These are phyloP conservation scores for Solanum raphanifolium DNA, from an alignment of 257 asterid genomes.

Conservation along the genomic window DNA sequence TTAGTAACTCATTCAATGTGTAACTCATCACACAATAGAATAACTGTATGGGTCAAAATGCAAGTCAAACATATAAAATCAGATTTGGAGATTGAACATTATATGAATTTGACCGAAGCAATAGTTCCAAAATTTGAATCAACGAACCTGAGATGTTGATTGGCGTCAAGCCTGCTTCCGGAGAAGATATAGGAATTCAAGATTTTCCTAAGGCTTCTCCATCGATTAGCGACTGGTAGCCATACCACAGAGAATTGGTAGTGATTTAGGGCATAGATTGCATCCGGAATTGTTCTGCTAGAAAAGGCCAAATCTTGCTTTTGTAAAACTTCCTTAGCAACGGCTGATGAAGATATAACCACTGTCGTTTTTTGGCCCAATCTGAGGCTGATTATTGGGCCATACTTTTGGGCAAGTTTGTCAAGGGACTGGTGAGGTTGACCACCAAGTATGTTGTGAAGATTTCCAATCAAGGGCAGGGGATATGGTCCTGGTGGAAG, in stretches of 20 bases:
- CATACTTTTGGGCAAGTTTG: conserved; percentile 13
- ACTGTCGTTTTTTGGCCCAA: background rate
- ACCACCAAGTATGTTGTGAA: conserved; percentile 8
- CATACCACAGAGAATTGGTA: conserved; percentile 3
- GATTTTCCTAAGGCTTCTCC: conserved; percentile 13
- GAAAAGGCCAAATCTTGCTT: conserved; percentile 17
- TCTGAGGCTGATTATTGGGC: conserved; percentile 9
- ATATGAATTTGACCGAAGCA: background rate
- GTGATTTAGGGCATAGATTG: conserved; percentile 10
- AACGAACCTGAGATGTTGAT: conserved; percentile 35
- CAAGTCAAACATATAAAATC: background rate
- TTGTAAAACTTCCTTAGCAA: background rate
- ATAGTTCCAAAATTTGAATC: background rate
- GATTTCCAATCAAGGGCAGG: conserved; percentile 5
- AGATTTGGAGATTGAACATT: background rate
- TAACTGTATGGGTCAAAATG: background rate
- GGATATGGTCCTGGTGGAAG: conserved; percentile 10
- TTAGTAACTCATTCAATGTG: background rate
- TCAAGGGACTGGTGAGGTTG: conserved; percentile 12
- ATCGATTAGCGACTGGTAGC: conserved; percentile 9
- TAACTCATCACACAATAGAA: background rate
- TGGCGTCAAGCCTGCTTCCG: conserved; percentile 51
- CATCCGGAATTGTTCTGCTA: conserved; percentile 8
- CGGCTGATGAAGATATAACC: conserved; percentile 2
- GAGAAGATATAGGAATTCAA: conserved; percentile 45